These are phyloP conservation scores for Phytophthora uliginosa DNA, from an alignment of 352 stramenopile genomes.

Conservation along the genomic window DNA sequence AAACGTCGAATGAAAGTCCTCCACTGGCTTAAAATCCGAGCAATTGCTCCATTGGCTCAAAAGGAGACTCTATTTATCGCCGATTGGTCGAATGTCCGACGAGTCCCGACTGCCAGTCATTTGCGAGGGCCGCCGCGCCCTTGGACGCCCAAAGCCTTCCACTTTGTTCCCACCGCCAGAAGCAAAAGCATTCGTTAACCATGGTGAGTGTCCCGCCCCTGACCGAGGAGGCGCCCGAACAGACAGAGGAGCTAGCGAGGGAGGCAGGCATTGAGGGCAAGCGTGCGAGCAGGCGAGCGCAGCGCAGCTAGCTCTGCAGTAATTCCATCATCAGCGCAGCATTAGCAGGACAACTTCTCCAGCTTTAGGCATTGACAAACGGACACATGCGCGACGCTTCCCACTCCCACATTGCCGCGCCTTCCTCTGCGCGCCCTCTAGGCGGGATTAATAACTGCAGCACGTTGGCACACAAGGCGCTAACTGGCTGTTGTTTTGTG, in stretches of 20 bases:
- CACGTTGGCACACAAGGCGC: background rate
- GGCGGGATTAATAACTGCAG: background rate
- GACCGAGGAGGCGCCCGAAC: background rate
- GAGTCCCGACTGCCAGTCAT: conserved; percentile 87
- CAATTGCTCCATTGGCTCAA: no score
- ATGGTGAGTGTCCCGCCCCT: conserved; percentile 62
- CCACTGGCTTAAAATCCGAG: background rate
- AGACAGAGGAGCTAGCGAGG: background rate
- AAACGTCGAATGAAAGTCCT: no score
- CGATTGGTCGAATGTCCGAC: conserved; percentile 42
- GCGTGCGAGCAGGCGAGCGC: no score
- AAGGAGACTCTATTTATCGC: background rate
- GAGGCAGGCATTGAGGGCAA: background rate
- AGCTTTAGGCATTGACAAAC: background rate
- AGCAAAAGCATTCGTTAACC: conserved; percentile 90
- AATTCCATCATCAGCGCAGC: background rate
- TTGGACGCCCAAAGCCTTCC: conserved; percentile 27
- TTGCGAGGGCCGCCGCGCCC: conserved; percentile 47
- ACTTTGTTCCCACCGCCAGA: conserved; percentile 85
- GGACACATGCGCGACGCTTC: background rate
- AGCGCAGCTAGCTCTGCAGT: background rate
- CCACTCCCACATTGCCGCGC: background rate
- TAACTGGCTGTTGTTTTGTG: conserved; percentile 20
- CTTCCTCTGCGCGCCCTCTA: background rate
- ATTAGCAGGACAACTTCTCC: background rate